Conservation (phyloP, 2,329 filamentous ascomycete genomes). For the Hypoxylon rubiginosum region DNA sequence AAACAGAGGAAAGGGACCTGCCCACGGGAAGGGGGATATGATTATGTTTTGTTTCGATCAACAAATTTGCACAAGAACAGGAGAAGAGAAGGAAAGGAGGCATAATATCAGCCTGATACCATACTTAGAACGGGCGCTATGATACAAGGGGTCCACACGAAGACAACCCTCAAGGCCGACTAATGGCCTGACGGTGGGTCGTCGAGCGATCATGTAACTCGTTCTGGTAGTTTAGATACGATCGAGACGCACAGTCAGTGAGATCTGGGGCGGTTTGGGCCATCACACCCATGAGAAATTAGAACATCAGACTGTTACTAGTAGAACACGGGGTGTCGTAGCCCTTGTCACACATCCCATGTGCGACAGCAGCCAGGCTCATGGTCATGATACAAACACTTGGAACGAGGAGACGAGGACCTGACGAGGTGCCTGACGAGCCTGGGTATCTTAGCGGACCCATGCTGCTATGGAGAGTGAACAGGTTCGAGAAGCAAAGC, state of each 20-base stretch:
- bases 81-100: constrained; percentile 39
- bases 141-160: constrained; percentile 40
- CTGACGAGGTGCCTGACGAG: neutral
- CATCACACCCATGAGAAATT: constrained; percentile 16
- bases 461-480: constrained; percentile 19
- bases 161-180: constrained; percentile 33
- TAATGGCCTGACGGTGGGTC: constrained; percentile 40
- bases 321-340: constrained; percentile 19
- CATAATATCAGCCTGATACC: constrained; percentile 31
- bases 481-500: constrained; percentile 17
- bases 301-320: constrained; percentile 5
- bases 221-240: constrained; percentile 26
- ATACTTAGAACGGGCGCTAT: constrained; percentile 29
- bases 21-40: constrained; percentile 50
- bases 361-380: constrained; percentile 34
- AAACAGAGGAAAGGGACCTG: constrained; percentile 50
- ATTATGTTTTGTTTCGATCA: constrained; percentile 46
- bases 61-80: constrained; percentile 33
- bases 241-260: constrained; percentile 24
- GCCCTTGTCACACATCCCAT: constrained; percentile 29
- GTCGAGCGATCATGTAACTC: constrained; percentile 26
- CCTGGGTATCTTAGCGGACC: constrained; percentile 6
- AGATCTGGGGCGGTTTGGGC: constrained; percentile 15
- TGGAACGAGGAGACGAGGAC: constrained; percentile 33
- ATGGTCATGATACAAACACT: constrained; percentile 35